These are phyloP conservation scores for Cucurbita argyrosperma DNA, from an alignment of 306 rosid species.

Conservation along the genomic window DNA sequence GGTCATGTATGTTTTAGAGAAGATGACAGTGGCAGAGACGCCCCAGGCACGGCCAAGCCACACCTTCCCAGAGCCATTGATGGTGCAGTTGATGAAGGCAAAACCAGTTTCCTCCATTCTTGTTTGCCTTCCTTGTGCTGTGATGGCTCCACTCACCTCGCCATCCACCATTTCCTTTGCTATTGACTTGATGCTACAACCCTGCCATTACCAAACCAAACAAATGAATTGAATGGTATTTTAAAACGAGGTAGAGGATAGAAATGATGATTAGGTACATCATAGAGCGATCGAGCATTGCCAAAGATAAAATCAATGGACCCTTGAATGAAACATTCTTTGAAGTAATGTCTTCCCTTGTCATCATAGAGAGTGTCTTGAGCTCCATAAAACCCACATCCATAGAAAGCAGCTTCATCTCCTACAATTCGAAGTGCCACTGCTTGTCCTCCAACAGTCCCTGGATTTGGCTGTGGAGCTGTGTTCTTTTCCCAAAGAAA, in stretches of 20 bases:
- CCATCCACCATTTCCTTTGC: constrained; percentile 26
- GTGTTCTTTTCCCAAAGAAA: constrained; percentile 26
- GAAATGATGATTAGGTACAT: constrained; percentile 23
- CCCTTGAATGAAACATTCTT: constrained; percentile 66
- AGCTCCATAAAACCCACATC: constrained; percentile 78
- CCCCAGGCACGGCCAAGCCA: constrained; percentile 97
- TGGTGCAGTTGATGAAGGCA: constrained; percentile 65
- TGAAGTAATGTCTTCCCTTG: constrained; percentile 59
- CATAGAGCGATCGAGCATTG: constrained; percentile 53
- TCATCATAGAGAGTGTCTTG: constrained; percentile 80
- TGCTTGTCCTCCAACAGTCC: constrained; percentile 59
- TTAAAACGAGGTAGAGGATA: neutral
- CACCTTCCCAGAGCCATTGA: constrained; percentile 54
- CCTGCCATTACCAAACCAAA: constrained; percentile 13
- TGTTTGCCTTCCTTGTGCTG: constrained; percentile 56
- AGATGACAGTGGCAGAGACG: constrained; percentile 39
- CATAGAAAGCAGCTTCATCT: constrained; percentile 61
- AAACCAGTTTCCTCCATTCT: constrained; percentile 40
- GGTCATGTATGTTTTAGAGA: constrained; percentile 50
- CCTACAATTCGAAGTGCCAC: constrained; percentile 54
- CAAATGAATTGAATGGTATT: too few relatives aligned
- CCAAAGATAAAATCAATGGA: constrained; percentile 89
- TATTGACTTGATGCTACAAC: constrained; percentile 40
- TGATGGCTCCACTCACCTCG: constrained; percentile 51
- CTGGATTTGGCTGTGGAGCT: constrained; percentile 47